A percentile compares a stretch with the other conserved stretches of the same genome.
Evolutionary conservation across 345 rosid species (phyloP).

Genomic region (Populus pruinosa): DNA sequence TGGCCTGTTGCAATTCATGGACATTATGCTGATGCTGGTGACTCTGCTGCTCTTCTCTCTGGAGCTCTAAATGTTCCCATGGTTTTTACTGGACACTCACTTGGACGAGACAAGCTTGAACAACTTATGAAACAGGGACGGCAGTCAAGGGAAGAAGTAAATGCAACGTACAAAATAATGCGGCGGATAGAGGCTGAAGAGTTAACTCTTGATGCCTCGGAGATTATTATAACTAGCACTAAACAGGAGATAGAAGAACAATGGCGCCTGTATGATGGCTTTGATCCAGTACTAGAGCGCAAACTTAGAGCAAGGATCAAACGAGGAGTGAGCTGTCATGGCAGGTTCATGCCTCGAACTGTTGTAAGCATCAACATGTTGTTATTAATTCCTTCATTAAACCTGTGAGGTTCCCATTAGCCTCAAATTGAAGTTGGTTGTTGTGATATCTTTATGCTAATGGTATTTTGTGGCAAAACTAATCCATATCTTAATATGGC

Average conservation of each 20-base stretch:
- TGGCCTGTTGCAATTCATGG: slow-evolving; percentile 98
- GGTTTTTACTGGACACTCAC: slow-evolving; percentile 93
- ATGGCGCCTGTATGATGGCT: slow-evolving; percentile 97
- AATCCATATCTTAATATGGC: neutral
- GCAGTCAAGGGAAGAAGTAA: slow-evolving; percentile 79
- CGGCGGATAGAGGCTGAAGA: slow-evolving; percentile 96
- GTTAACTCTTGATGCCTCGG: slow-evolving; percentile 80
- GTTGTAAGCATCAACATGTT: slow-evolving; percentile 57
- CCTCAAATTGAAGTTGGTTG: slow-evolving; percentile 4
- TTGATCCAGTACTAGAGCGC: slow-evolving; percentile 86
- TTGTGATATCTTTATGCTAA: neutral
- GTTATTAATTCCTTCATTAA: neutral
- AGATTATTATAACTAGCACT: slow-evolving; percentile 91
- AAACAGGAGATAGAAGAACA: slow-evolving; percentile 94
- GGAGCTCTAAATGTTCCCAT: slow-evolving; percentile 96
- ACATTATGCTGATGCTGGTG: slow-evolving; percentile 98
- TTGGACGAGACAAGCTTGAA: slow-evolving; percentile 91
- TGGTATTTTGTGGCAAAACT: neutral
- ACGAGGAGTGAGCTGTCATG: slow-evolving; percentile 91
- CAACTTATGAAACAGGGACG: slow-evolving; percentile 89
- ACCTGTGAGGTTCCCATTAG: neutral
- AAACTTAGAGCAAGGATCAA: slow-evolving; percentile 87
- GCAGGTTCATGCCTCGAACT: slow-evolving; percentile 95
- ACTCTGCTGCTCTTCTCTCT: slow-evolving; percentile 79
- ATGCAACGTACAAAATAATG: slow-evolving; percentile 83